Evolutionary conservation across 2,329 filamentous ascomycete species (phyloP), one percentile per base, ranked within the genome.

Genomic region (Ophiostoma populinum): DNA sequence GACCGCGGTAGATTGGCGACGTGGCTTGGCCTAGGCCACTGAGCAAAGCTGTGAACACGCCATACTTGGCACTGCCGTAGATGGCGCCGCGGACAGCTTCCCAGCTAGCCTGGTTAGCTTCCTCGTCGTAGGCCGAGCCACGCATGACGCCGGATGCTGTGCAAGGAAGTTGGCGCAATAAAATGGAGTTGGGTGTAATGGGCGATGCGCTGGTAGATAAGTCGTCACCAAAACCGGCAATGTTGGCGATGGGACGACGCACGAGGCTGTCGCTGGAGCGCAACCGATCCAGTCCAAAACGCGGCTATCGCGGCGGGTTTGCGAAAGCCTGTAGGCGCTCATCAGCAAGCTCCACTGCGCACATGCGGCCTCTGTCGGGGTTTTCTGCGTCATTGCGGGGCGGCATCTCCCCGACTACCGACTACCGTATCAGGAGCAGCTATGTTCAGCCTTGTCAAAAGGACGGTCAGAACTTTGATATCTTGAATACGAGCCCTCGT

Each of bases 31-130:
- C 80, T 6, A 71, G 47, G 16, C 61, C 74, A 15, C 67, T 75
- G 7, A 80, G 58, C 17, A 76, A 50, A 1, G 67, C 75, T 12
- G 70, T 66, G 38, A 64, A 70, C n/a, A 67, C 56, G 37, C 79
- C 80, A 76, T 78, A 86, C 62, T 76, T 82, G 13, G 69, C 54
- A 24, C 75, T 76, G 13, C 80, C 80, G 30, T 64, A 56, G 21
- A 69, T 54, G 13, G 76, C 80, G 24, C 80, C 81, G 42, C 65
- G 65, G 3, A 64, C 65, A 24, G 78, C 80, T 47, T 80, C 76
- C 71, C 75, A 77, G 27, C 76, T 73, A 31, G 80, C 80, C 38
- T 67, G 62, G 42, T 68, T 67, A 33, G 76, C 71, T 52, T 87
- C 80, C 27, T 70, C 67, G 44, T 67, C 70, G 34, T 67, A 67